Evolutionary conservation across 768 basidiomycete species (phyloP).

Genomic region (Mycena haematopus): DNA sequence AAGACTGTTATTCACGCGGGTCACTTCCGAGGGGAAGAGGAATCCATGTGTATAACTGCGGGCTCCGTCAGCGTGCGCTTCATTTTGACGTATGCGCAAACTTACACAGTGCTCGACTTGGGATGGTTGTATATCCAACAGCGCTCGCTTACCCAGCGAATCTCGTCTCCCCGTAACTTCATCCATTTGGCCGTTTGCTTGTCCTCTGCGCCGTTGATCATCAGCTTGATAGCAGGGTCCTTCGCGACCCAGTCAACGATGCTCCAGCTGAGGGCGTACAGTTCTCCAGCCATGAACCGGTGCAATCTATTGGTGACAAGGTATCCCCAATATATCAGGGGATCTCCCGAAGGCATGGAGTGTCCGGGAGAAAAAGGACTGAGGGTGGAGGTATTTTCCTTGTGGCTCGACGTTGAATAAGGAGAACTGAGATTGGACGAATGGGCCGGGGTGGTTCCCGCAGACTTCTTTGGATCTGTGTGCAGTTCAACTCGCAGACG

Average conservation of each 20-base stretch:
- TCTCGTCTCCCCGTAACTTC: slow-evolving; percentile 67
- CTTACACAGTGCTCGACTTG: slow-evolving; percentile 89
- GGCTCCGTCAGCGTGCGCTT: slow-evolving; percentile 15
- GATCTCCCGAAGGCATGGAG: slow-evolving; percentile 48
- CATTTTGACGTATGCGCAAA: slow-evolving; percentile 26
- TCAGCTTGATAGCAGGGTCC: slow-evolving; percentile 67
- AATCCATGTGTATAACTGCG: slow-evolving; percentile 91
- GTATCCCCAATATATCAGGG: slow-evolving; percentile 87
- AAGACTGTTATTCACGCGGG: slow-evolving; percentile 66
- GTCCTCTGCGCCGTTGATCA: slow-evolving; percentile 87
- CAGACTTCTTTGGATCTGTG: slow-evolving; percentile 38
- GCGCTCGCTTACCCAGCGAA: slow-evolving; percentile 90
- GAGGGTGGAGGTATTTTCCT: slow-evolving; percentile 18
- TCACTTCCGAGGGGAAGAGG: slow-evolving; percentile 88
- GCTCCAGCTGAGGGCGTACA: slow-evolving; percentile 90
- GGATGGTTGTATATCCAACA: slow-evolving; percentile 99
- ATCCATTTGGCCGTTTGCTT: slow-evolving; percentile 96
- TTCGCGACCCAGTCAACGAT: slow-evolving; percentile 88
- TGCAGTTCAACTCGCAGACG: slow-evolving; percentile 82
- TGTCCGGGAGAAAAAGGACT: slow-evolving; percentile 9
- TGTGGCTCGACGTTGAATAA: slow-evolving; percentile 15
- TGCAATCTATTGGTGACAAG: slow-evolving; percentile 89
- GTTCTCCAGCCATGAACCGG: slow-evolving; percentile 93
- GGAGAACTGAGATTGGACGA: slow-evolving; percentile 4
- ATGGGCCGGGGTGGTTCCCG: slow-evolving; percentile 27